Evolutionary conservation across 108 stramenopile species (phyloP), one percentile per base, ranked within the genome.

Genomic region (Conticribra guillardii): DNA sequence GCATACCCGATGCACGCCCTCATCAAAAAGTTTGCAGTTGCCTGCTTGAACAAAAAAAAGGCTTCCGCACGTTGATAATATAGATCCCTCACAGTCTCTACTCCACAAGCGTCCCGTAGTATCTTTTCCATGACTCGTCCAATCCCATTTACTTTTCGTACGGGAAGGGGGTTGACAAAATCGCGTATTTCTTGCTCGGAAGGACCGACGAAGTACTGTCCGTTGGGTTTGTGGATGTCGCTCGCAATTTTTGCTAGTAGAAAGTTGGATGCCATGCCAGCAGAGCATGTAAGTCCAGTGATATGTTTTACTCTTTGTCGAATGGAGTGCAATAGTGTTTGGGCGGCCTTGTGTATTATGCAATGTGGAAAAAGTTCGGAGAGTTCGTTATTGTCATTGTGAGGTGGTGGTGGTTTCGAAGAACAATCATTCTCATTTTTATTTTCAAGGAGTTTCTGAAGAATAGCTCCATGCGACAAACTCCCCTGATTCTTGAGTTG

Each of bases 201-300:
- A 4, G 87, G 63, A 7, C 77, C 88, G n/a, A 99, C 85, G 28
- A 93, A 64, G 58, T 79, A 73, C 68, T 99, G 99, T 0, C 99
- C 98, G 70, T 99, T 86, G 3, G 99, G 99, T 77, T 99, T 99
- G 83, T 96, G 93, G 41, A 64, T 22, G 74, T 99, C 97, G 49
- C 79, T 89, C 14, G 55, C 48, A 29, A 69, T 32, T 79, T 99
- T 99, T 19, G 98, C 97, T 21, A 99, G 71, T 29, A 92, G 72
- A 55, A 84, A 82, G 53, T 95, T 98, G 17, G 91, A 85, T 17
- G 92, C 95, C 24, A 98, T 67, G 17, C 99, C 99, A 7, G 97
- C 98, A 32, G 90, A 92, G 73, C 95, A 96, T 1, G 97, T 98
- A 21, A 99, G 84, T 3, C 88, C 87, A 0, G 97, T 98, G 7